These are phyloP conservation scores for Cladosporium sphaerospermum DNA, from an alignment of 2,329 filamentous ascomycete species.

Conservation along the genomic window DNA sequence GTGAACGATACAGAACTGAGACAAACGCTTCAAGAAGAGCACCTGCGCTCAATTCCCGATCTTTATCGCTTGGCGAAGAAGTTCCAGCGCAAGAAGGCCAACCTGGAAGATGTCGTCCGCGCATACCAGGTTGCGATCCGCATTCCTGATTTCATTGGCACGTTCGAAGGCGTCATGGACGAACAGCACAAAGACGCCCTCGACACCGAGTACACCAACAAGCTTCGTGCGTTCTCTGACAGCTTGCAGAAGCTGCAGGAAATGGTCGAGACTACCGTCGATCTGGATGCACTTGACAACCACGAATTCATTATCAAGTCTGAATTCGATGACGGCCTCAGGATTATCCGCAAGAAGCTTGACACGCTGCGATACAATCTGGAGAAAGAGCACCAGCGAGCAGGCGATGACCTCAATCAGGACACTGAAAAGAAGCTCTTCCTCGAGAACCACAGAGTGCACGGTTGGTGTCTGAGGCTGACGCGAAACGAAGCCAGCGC, in stretches of 20 bases:
- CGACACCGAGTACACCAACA: slow-evolving; percentile 79
- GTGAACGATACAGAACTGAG: slow-evolving; percentile 85
- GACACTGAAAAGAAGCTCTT: slow-evolving; percentile 99
- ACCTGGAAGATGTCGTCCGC: slow-evolving; percentile 88
- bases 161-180: slow-evolving; percentile 90
- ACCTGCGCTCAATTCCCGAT: slow-evolving; percentile 86
- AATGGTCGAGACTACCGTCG: slow-evolving; percentile 98
- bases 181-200: slow-evolving; percentile 84
- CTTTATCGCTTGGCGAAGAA: slow-evolving; percentile 89
- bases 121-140: slow-evolving; percentile 93
- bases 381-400: slow-evolving; percentile 69
- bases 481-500: slow-evolving; percentile 86
- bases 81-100: slow-evolving; percentile 87
- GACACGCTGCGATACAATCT: slow-evolving; percentile 80
- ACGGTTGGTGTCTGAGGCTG: slow-evolving; percentile 93
- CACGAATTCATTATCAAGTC: slow-evolving; percentile 99
- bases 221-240: slow-evolving; percentile 66
- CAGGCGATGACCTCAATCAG: slow-evolving; percentile 75
- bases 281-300: slow-evolving; percentile 88
- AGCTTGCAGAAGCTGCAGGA: slow-evolving; percentile 82
- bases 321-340: slow-evolving; percentile 85
- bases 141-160: slow-evolving; percentile 80
- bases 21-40: slow-evolving; percentile 95
- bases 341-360: slow-evolving; percentile 83
- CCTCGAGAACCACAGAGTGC: slow-evolving; percentile 89